Percentiles rank a stretch among this genome's conserved stretches.
Conservation (phyloP, 2,329 filamentous ascomycete species). For the Cryphonectria parasitica region DNA sequence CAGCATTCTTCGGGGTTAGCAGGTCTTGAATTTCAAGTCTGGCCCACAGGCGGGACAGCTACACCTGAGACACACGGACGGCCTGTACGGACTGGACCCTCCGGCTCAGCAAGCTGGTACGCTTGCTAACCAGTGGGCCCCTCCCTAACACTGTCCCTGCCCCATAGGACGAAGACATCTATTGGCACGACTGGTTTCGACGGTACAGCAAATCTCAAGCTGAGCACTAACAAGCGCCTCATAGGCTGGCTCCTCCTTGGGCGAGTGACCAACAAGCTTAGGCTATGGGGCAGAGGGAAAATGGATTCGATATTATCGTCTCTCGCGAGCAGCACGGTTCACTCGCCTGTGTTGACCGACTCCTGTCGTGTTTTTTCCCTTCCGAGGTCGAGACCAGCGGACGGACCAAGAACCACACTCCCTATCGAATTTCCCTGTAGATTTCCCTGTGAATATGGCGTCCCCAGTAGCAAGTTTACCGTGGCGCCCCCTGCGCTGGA, state of each 20-base stretch:
- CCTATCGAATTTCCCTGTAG: neutral
- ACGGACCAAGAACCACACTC: neutral
- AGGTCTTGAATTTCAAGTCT: neutral
- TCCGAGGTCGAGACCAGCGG: neutral
- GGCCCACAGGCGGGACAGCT: neutral
- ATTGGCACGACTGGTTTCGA: neutral
- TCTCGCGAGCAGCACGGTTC: neutral
- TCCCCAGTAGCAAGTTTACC: neutral
- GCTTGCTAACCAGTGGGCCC: neutral
- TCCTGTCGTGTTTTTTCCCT: neutral
- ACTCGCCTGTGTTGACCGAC: neutral
- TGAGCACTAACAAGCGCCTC: neutral
- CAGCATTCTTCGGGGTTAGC: neutral
- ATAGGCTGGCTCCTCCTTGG: neutral
- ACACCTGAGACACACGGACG: neutral
- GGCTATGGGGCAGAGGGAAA: neutral
- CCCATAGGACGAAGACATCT: no score
- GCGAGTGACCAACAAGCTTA: neutral
- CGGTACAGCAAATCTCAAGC: neutral
- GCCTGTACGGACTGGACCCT: neutral
- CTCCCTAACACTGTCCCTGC: neutral
- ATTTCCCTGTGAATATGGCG: neutral
- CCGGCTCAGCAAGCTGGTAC: neutral
- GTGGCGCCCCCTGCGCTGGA: neutral
- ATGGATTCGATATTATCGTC: neutral